Base-by-base conservation (phyloP, 1,284 basidiomycete species). In the Megacollybia platyphylla region DNA sequence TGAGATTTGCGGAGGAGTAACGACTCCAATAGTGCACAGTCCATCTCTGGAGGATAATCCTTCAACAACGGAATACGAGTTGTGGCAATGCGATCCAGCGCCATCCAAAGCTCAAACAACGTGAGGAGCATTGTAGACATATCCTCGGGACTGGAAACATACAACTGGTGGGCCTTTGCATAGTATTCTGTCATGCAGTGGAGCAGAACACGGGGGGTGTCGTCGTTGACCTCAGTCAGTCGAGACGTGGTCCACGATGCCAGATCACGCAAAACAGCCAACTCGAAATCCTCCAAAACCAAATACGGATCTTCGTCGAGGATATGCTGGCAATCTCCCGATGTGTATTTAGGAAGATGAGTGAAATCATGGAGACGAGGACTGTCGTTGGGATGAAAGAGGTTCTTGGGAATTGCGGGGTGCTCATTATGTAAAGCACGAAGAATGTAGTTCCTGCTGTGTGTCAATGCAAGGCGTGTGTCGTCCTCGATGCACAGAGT, bases 1-100 rank as follows among this genome's bases (percentile, higher is more conserved):
- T 43, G 32, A 0, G 48, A 44, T 31, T 55, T 57, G 7, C 57
- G 59, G 7, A 75, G 50, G 1, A 75, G 50, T 6, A 74, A 52
- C 0, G 54, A 44, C 10, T 67, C 55, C n/a, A 73, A 47, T 10
- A 71, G 49, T 1, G 32, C 30, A 1, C 43, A 27, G 0, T 62
- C 54, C 0, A 76, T 50, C 45, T 71, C 72, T 0, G 70, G 71
- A 2, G 67, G 64, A 43, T 68, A 75, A 3, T 64, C 51, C 0
- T 34, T 35, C 0, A 75, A 52, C 1, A 72, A 51, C 0, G 63
- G 62, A 36, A 55, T 55, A 3, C 57, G 52, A 1, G 17, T 15
- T 5, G 62, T 50, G 4, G 51, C 59, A 1, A 67, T 13, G 24
- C 52, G 56, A 49, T 75, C 71, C 0, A 74, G 52, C 0, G 44